A percentile compares a stretch with the other conserved stretches of the same genome.
phyloP scores from a whole-genome alignment of 495 filamentous ascomycete genomes.

The Penicillium daleae region DNA sequence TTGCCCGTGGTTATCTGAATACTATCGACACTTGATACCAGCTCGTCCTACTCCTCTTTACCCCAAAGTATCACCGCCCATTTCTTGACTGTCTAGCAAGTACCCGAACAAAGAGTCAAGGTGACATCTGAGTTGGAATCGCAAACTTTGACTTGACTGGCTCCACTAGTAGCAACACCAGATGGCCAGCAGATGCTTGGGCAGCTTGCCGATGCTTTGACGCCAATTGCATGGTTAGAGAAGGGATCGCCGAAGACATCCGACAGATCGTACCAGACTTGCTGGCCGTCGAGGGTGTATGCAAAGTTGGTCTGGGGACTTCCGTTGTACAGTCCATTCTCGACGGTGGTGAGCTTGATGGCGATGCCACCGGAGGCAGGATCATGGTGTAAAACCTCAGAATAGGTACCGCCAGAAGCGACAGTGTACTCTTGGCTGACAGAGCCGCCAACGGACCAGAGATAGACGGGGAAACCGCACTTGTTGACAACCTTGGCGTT shows the following conservation, averaged over 20 bases:
- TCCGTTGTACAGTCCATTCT: conserved; percentile 54
- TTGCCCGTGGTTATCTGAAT: background rate
- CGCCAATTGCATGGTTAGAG: conserved; percentile 48
- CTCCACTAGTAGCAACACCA: conserved; percentile 49
- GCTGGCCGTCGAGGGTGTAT: conserved; percentile 49
- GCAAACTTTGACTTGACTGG: conserved; percentile 57
- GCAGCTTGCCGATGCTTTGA: conserved; percentile 51
- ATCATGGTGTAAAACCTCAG: conserved; percentile 50
- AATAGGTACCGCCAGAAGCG: conserved; percentile 32
- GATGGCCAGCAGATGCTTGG: conserved; percentile 53
- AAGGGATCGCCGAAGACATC: conserved; percentile 63
- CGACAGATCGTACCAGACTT: conserved; percentile 61
- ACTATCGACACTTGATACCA: background rate
- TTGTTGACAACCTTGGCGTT: conserved; percentile 57
- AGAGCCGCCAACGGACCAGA: conserved; percentile 59
- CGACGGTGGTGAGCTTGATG: conserved; percentile 55
- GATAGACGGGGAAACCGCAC: conserved; percentile 50
- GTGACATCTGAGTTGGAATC: conserved; percentile 35
- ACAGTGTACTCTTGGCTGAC: conserved; percentile 47
- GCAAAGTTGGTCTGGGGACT: conserved; percentile 57
- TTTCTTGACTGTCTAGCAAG: conserved; percentile 23
- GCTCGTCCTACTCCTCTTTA: background rate
- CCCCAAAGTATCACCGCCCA: background rate
- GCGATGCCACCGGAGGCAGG: conserved; percentile 54
- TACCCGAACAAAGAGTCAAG: conserved; percentile 37